Base-by-base conservation (phyloP, 768 basidiomycete species). In the Termitomyces sp. region DNA sequence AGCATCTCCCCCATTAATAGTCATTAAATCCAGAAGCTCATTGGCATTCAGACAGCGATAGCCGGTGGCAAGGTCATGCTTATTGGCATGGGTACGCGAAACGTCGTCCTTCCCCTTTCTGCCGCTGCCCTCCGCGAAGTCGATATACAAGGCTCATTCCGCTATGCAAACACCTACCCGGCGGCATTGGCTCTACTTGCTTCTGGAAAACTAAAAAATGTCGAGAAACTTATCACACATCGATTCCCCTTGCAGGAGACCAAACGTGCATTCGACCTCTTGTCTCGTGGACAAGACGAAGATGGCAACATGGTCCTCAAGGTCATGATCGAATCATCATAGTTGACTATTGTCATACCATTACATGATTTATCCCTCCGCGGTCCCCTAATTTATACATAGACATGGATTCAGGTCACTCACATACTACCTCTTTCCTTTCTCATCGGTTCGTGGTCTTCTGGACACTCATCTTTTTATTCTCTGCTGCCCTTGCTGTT, bases 61-160 rank as follows among this genome's bases (percentile, higher is more conserved):
- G 77, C 89, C 17, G 95, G 94, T 50, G 91, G 92, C 49, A 92
- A 89, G 67, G 91, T 97, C 55, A 86, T 93, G 79, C 89, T 94
- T 64, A 84, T 98, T 61, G 96, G 96, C 21, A 98, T 98, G 96
- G 96, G 96, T 62, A 84, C 92, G 16, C 82, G 87, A 57, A 88
- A 86, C 64, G 82, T 88, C 55, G 77, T 80, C 60, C 77, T 97
- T 53, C 96, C 96, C n/a, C 79, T 94, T 55, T 87, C 88, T 42
- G 79, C 81, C 28, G 90, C 94, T 40, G 88, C 91, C 16, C 71
- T 86, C 55, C 86, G 95, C 51, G 95, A 97, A 72, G 91, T 98
- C 58, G 94, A 98, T 71, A 84, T 98, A 64, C 83, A 85, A 59
- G 95, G 94, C 61, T 90, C 89, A 37, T 97, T 97, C 81, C 83